These are phyloP conservation scores for Zhuliangozyma parablackwelliae DNA, from an alignment of 1,139 yeast genomes.

Conservation along the genomic window DNA sequence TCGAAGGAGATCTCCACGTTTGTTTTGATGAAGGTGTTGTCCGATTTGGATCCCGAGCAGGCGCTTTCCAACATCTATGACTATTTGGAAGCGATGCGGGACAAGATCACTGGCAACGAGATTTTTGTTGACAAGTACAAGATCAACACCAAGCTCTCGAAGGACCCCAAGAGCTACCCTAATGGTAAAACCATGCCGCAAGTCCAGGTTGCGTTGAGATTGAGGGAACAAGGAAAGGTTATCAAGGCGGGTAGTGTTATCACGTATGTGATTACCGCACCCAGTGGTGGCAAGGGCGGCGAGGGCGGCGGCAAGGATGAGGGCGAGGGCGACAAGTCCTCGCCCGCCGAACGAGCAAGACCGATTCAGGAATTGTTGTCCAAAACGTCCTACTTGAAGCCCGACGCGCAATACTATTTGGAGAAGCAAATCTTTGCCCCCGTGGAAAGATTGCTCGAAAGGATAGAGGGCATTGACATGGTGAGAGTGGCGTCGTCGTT, in stretches of 20 bases:
- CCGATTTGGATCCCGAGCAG: slow-evolving; percentile 73
- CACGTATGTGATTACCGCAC: slow-evolving; percentile 70
- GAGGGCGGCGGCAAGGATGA: slow-evolving; percentile 25
- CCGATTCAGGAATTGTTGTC: slow-evolving; percentile 67
- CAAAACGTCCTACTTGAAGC: slow-evolving; percentile 47
- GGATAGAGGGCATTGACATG: slow-evolving; percentile 83
- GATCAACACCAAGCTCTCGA: slow-evolving; percentile 70
- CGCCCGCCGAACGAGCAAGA: slow-evolving; percentile 73
- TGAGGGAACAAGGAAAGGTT: slow-evolving; percentile 75
- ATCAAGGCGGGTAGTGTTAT: slow-evolving; percentile 88
- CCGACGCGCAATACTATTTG: slow-evolving; percentile 76
- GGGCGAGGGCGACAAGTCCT: slow-evolving; percentile 32
- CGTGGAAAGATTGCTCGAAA: slow-evolving; percentile 78
- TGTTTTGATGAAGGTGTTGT: slow-evolving; percentile 67
- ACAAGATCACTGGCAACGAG: slow-evolving; percentile 56
- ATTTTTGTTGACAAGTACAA: slow-evolving; percentile 63
- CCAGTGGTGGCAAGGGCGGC: slow-evolving; percentile 5
- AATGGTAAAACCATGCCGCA: slow-evolving; percentile 86
- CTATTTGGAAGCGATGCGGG: slow-evolving; percentile 60
- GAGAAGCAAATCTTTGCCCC: slow-evolving; percentile 91
- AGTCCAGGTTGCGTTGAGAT: slow-evolving; percentile 84
- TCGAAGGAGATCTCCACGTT: slow-evolving; percentile 84
- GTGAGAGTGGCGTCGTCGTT: slow-evolving; percentile 71
- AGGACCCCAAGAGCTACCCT: slow-evolving; percentile 71
- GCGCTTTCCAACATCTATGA: slow-evolving; percentile 71